Evolutionary conservation across 2,329 filamentous ascomycete species (phyloP).

Genomic region (Microdochium paspali): DNA sequence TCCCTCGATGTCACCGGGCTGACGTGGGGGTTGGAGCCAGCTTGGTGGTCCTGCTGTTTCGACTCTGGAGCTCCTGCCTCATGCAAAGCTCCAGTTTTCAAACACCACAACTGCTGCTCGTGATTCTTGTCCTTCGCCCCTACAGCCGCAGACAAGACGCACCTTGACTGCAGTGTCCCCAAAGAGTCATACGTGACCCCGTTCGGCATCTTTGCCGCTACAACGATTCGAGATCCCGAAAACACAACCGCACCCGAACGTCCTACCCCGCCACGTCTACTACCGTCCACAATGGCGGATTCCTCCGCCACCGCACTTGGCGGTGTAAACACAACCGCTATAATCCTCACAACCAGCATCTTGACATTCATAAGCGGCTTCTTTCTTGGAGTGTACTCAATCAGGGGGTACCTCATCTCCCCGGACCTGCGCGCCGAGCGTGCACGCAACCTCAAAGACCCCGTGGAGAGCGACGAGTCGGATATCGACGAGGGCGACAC

Average conservation of each 20-base stretch:
- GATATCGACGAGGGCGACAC: conserved; percentile 53
- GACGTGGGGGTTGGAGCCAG: background rate
- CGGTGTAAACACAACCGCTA: conserved; percentile 33
- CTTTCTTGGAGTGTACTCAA: conserved; percentile 68
- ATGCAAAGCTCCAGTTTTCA: background rate
- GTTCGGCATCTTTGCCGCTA: too few relatives aligned
- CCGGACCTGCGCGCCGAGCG: conserved; percentile 47
- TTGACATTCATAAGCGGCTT: conserved; percentile 70
- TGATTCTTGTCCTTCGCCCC: too few relatives aligned
- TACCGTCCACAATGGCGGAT: conserved; percentile 21
- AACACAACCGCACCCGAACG: too few relatives aligned
- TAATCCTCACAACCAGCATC: conserved; percentile 65
- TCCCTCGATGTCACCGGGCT: too few relatives aligned
- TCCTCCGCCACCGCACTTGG: too few relatives aligned
- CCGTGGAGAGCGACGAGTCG: conserved; percentile 59
- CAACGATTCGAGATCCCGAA: background rate
- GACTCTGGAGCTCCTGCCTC: too few relatives aligned
- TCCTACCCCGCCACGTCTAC: background rate
- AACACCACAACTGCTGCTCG: too few relatives aligned
- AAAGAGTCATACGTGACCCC: too few relatives aligned
- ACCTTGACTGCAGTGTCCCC: too few relatives aligned
- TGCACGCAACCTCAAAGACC: conserved; percentile 45
- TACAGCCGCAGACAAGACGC: too few relatives aligned
- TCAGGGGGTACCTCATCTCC: conserved; percentile 50
- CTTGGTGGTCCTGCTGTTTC: background rate